Percentiles rank a stretch among this genome's conserved stretches.
phyloP scores from a whole-genome alignment of 306 rosid genomes.

The Cicer arietinum region DNA sequence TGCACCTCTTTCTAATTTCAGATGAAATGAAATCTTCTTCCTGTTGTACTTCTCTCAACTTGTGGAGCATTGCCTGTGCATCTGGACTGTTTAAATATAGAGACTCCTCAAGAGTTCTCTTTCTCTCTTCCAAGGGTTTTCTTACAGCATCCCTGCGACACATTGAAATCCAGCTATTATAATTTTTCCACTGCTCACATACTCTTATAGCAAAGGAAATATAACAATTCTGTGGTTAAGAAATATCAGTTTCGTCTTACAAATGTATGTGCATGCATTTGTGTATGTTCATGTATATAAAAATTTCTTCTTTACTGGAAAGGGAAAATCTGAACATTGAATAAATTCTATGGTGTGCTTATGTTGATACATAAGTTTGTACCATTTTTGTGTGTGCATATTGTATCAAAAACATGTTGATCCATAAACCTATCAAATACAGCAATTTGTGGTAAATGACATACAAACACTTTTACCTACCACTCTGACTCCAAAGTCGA shows the following conservation, averaged over 20 bases:
- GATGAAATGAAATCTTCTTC: slow-evolving; percentile 56
- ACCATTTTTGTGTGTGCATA: too few species aligned
- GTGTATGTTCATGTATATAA: background rate
- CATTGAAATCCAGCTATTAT: slow-evolving; percentile 31
- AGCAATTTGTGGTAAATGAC: slow-evolving; percentile 28
- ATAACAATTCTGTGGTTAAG: slow-evolving; percentile 15
- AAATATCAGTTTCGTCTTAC: slow-evolving; percentile 30
- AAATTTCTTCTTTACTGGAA: background rate
- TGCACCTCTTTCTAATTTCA: slow-evolving; percentile 57
- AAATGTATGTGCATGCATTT: background rate
- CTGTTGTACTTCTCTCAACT: slow-evolving; percentile 63
- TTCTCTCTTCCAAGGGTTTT: slow-evolving; percentile 73
- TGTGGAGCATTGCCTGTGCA: slow-evolving; percentile 63
- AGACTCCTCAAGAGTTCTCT: slow-evolving; percentile 62
- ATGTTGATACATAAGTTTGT: slow-evolving; percentile 9
- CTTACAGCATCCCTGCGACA: slow-evolving; percentile 68
- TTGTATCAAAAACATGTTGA: background rate
- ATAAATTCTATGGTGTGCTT: background rate
- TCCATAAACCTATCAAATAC: slow-evolving; percentile 1
- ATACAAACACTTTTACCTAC: slow-evolving; percentile 47
- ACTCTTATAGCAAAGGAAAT: slow-evolving; percentile 29
- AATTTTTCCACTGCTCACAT: background rate
- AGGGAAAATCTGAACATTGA: slow-evolving; percentile 7
- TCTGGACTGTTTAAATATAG: slow-evolving; percentile 61
- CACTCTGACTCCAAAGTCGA: slow-evolving; percentile 62